phyloP scores from a whole-genome alignment of 1,284 basidiomycete species.

The Stereum hirsutum region DNA sequence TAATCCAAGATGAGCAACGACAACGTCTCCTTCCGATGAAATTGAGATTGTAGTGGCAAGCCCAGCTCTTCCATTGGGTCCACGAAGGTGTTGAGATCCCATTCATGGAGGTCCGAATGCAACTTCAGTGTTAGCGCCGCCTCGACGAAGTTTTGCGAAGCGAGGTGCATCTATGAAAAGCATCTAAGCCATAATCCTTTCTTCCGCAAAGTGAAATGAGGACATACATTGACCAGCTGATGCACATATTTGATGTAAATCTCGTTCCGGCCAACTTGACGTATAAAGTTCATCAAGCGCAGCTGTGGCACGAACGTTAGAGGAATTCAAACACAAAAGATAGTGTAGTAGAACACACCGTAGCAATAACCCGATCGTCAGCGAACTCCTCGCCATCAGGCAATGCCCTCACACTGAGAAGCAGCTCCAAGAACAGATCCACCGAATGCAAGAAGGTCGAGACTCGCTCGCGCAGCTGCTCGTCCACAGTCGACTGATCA shows the following conservation, averaged over 20 bases:
- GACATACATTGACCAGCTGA: slow-evolving; percentile 78
- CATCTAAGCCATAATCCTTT: slow-evolving; percentile 1
- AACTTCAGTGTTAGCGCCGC: slow-evolving; percentile 89
- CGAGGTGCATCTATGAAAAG: slow-evolving; percentile 61
- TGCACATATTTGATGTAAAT: slow-evolving; percentile 94
- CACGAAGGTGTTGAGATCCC: slow-evolving; percentile 75
- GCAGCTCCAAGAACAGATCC: slow-evolving; percentile 89
- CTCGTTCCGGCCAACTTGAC: slow-evolving; percentile 79
- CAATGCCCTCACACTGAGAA: slow-evolving; percentile 86
- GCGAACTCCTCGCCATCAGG: slow-evolving; percentile 90
- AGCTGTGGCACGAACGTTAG: slow-evolving; percentile 35
- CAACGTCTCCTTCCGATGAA: slow-evolving; percentile 89
- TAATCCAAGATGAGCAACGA: slow-evolving; percentile 83
- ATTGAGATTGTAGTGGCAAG: slow-evolving; percentile 88
- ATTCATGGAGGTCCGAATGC: slow-evolving; percentile 90
- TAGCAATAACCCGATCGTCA: slow-evolving; percentile 91
- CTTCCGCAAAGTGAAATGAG: background rate
- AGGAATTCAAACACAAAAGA: background rate
- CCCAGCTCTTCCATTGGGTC: slow-evolving; percentile 82
- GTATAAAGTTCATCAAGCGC: slow-evolving; percentile 87
- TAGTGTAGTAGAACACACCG: slow-evolving; percentile 32
- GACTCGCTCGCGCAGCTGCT: slow-evolving; percentile 70
- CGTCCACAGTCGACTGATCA: slow-evolving; percentile 75
- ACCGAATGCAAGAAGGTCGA: slow-evolving; percentile 83
- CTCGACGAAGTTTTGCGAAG: slow-evolving; percentile 85